Base-by-base conservation (phyloP, 1,139 yeast genomes). In the Komagataea norvegica region DNA sequence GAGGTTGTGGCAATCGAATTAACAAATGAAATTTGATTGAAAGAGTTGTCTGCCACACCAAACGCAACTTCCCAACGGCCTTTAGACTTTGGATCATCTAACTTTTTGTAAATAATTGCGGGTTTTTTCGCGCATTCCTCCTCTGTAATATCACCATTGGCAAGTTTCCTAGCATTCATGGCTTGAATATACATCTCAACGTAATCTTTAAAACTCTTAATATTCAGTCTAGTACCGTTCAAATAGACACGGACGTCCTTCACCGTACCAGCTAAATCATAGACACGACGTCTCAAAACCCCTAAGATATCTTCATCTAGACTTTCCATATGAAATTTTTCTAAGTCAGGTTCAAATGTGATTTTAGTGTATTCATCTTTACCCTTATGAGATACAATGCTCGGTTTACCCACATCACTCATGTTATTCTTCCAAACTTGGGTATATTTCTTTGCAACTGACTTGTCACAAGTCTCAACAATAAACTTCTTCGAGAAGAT, bases 1-100 rank as follows among this genome's bases (percentile, higher is more conserved):
- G 89, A 68, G 0, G 98, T 91, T 0, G 99, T 93, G 0, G 98
- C 98, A 56, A 93, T 93, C 4, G 96, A 88, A 58, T 93, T 93
- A 18, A 91, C 98, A 65, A 93, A 93, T 34, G 97, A 88, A 29
- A 93, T 94, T 59, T 93, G 98, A 50, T 87, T 86, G 62, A 93
- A 93, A 3, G 73, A 66, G 5, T 93, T 93, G 54, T 89, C 96
- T 35, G 96, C 85, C 2, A 88, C 85, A 2, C 96, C 91, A 66
- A 93, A 89, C 0, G 96, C 98, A 44, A 91, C 63, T 61, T 93
- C 99, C 98, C 98, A 93, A 48, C 96, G 74, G 31, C 76, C 81
- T 45, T 71, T 72, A 36, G 84, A 64, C 15, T 75, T 73, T 11
- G 51, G 46, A 40, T 77, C 82, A 47, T 72, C 77, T 36, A 88